A percentile compares a stretch with the other conserved stretches of the same genome.
Conservation (phyloP, 495 filamentous ascomycete species). For the Physcia stellaris region DNA sequence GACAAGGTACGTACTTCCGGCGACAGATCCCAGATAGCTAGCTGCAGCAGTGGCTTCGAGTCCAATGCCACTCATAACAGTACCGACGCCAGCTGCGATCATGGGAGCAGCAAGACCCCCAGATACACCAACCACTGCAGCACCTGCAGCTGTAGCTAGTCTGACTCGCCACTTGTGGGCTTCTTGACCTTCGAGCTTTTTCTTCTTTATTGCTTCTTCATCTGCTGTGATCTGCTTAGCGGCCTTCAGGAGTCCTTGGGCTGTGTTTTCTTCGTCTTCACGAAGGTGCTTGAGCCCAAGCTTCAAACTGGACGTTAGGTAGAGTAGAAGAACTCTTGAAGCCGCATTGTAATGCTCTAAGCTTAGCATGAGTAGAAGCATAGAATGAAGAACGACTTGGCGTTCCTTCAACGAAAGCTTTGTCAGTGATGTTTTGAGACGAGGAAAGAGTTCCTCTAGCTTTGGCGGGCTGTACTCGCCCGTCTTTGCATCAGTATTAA, state of each 20-base stretch:
- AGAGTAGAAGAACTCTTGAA: conserved; percentile 60
- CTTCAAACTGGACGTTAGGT: conserved; percentile 52
- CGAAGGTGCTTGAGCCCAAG: conserved; percentile 49
- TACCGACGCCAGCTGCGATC: conserved; percentile 68
- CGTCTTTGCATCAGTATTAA: conserved; percentile 8
- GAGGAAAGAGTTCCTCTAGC: conserved; percentile 30
- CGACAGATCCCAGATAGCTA: conserved; percentile 57
- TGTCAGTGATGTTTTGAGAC: conserved; percentile 29
- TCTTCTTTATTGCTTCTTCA: conserved; percentile 49
- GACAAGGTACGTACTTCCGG: conserved; percentile 60
- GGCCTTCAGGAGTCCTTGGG: conserved; percentile 56
- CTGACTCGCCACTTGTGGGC: conserved; percentile 68
- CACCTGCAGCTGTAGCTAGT: conserved; percentile 61
- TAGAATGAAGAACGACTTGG: conserved; percentile 38
- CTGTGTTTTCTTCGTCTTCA: conserved; percentile 61
- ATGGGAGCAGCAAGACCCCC: conserved; percentile 72
- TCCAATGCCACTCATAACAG: conserved; percentile 67
- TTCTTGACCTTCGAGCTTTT: conserved; percentile 48
- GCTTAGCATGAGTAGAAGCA: conserved; percentile 63
- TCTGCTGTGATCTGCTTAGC: conserved; percentile 57
- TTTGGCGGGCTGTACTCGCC: conserved; percentile 21
- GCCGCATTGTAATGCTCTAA: conserved; percentile 65
- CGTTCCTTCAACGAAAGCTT: conserved; percentile 27
- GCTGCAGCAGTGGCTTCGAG: conserved; percentile 68
- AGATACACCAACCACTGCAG: conserved; percentile 67